Percentiles rank a stretch among this genome's conserved stretches.
Conservation (phyloP, 2,329 filamentous ascomycete species). For the Talaromyces islandicus region DNA sequence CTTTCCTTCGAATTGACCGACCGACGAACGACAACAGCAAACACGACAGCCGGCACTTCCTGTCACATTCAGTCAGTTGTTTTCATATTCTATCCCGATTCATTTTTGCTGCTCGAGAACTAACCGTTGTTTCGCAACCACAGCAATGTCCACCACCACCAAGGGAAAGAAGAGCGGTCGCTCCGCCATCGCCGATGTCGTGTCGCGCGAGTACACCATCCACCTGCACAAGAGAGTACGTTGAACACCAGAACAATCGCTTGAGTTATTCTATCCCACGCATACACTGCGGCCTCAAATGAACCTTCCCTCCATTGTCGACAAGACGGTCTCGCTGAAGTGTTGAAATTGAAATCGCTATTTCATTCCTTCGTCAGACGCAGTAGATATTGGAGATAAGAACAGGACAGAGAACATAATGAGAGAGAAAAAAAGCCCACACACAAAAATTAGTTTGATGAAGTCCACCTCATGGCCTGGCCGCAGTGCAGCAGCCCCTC, state of each 20-base stretch:
- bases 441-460: slow-evolving; percentile 60
- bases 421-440: slow-evolving; percentile 12
- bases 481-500: slow-evolving; percentile 20
- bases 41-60: slow-evolving; percentile 30
- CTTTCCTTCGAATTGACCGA: slow-evolving; percentile 19
- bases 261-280: not conserved
- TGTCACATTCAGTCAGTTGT: slow-evolving; percentile 30
- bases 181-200: slow-evolving; percentile 97
- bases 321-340: slow-evolving; percentile 5
- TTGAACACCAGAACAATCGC: slow-evolving; percentile 30
- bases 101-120: not conserved
- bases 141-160: slow-evolving; percentile 60
- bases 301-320: slow-evolving; percentile 9
- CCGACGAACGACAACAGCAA: slow-evolving; percentile 28
- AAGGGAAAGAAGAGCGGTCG: slow-evolving; percentile 68
- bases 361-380: not conserved
- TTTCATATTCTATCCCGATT: not conserved
- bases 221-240: slow-evolving; percentile 99
- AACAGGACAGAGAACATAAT: slow-evolving; percentile 13
- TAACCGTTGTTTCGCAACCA: not conserved
- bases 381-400: not conserved
- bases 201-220: slow-evolving; percentile 99
- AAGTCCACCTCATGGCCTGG: slow-evolving; percentile 56
- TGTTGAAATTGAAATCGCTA: not conserved
- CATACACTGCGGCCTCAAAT: slow-evolving; percentile 1